phyloP scores from a whole-genome alignment of 1,284 basidiomycete species.

The Cryptococcus neoformans region DNA sequence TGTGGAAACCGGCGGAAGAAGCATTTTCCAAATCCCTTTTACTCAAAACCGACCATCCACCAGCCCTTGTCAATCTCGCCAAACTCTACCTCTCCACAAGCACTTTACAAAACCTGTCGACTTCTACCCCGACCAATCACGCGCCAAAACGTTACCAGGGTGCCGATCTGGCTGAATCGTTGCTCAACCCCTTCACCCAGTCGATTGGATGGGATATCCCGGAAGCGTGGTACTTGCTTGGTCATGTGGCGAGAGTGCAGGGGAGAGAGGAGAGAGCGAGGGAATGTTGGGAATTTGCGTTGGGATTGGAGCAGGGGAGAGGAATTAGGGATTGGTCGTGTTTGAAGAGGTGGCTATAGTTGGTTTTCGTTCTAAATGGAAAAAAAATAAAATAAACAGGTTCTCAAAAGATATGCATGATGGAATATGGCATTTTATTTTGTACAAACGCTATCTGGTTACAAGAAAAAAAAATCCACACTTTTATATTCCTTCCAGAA shows the following conservation, averaged over 20 bases:
- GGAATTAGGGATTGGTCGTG: conserved; percentile 36
- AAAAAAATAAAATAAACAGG: no score
- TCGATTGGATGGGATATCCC: conserved; percentile 75
- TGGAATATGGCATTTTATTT: no score
- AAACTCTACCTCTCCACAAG: conserved; percentile 60
- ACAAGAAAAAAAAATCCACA: background rate
- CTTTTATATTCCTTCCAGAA: no score
- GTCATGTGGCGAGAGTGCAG: conserved; percentile 72
- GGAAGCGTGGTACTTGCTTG: conserved; percentile 89
- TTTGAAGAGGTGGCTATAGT: conserved; percentile 26
- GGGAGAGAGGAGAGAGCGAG: conserved; percentile 64
- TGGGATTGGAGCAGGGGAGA: conserved; percentile 64
- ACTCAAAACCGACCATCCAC: conserved; percentile 68
- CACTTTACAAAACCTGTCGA: background rate
- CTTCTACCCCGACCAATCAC: background rate
- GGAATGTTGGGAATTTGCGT: conserved; percentile 70
- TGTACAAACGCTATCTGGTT: no score
- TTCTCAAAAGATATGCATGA: no score
- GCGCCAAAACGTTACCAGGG: conserved; percentile 24
- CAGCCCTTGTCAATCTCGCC: conserved; percentile 71
- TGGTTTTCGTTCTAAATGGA: conserved; percentile 11
- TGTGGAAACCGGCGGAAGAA: conserved; percentile 32
- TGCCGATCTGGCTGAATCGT: conserved; percentile 64
- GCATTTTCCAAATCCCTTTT: conserved; percentile 80
- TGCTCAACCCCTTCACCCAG: conserved; percentile 54